Conservation (phyloP, 495 filamentous ascomycete genomes). For the Astrocystis sublimbata region DNA sequence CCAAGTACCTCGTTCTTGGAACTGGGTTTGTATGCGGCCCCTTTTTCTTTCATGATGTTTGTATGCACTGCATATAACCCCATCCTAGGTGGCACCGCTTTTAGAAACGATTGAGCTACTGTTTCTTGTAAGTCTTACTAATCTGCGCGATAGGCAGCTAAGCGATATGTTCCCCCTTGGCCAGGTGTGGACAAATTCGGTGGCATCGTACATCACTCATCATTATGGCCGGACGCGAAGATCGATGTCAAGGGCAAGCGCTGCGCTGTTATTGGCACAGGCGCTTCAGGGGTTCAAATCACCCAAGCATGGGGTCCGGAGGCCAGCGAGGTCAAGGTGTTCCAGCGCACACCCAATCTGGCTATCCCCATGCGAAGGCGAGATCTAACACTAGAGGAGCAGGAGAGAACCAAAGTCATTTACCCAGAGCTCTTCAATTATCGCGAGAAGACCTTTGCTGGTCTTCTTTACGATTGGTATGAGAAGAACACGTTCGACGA, state of each 20-base stretch:
- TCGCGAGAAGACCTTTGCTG: slow-evolving; percentile 40
- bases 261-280: slow-evolving; percentile 60
- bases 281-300: slow-evolving; percentile 60
- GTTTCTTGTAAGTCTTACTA: neutral
- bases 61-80: too few species aligned
- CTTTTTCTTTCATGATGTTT: too few species aligned
- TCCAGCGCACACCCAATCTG: slow-evolving; percentile 54
- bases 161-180: slow-evolving; percentile 45
- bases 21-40: slow-evolving; percentile 37
- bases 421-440: slow-evolving; percentile 49
- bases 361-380: slow-evolving; percentile 54
- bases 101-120: neutral
- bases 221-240: slow-evolving; percentile 58
- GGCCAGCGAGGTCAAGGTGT: slow-evolving; percentile 46
- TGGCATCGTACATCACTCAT: slow-evolving; percentile 56
- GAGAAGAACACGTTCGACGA: slow-evolving; percentile 48
- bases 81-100: too few species aligned
- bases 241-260: slow-evolving; percentile 52
- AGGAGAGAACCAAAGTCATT: slow-evolving; percentile 40
- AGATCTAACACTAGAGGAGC: slow-evolving; percentile 44
- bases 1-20: slow-evolving; percentile 52
- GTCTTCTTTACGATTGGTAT: slow-evolving; percentile 45
- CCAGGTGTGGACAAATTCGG: slow-evolving; percentile 55
- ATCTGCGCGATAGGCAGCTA: slow-evolving; percentile 30
- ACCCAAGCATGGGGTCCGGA: slow-evolving; percentile 45